Evolutionary conservation across 2,329 filamentous ascomycete species (phyloP).

Genomic region (Colletotrichum camelliae): DNA sequence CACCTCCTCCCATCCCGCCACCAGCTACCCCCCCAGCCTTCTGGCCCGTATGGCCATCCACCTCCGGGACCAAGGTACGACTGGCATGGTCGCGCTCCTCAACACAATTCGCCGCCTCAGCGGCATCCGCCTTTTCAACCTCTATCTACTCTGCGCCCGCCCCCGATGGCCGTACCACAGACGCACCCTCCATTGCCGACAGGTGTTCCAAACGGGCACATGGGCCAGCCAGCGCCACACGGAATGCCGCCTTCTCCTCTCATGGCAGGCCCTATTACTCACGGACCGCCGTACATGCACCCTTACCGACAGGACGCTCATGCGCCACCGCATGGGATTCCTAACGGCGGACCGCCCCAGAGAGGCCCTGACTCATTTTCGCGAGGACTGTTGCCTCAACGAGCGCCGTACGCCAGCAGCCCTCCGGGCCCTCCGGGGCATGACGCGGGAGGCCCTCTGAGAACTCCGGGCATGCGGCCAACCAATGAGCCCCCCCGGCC

Average conservation of each 20-base stretch:
- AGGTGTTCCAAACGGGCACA: conserved; percentile 47
- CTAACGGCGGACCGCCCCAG: conserved; percentile 46
- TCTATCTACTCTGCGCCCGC: conserved; percentile 55
- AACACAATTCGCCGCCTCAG: conserved; percentile 52
- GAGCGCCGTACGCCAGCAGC: conserved; percentile 47
- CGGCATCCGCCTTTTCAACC: conserved; percentile 41
- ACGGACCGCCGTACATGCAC: conserved; percentile 31
- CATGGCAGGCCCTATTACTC: conserved; percentile 38
- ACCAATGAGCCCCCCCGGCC: conserved; percentile 34
- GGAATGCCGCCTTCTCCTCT: conserved; percentile 54
- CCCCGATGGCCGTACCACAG: conserved; percentile 48
- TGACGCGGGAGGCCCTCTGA: conserved; percentile 27
- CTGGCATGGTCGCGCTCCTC: conserved; percentile 56
- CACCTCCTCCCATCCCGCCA: conserved; percentile 36
- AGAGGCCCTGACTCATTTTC: conserved; percentile 52
- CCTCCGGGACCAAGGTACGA: conserved; percentile 32
- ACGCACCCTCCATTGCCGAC: conserved; percentile 44
- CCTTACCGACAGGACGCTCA: conserved; percentile 32
- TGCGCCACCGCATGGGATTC: conserved; percentile 32
- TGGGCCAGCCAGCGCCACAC: conserved; percentile 46
- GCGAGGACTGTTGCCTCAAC: conserved; percentile 47
- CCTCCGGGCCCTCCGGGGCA: conserved; percentile 50
- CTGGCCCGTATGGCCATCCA: conserved; percentile 35
- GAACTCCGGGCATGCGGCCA: conserved; percentile 22
- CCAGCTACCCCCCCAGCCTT: conserved; percentile 38